Conservation (phyloP, 495 filamentous ascomycete genomes). For the Aspergillus avenaceus region DNA sequence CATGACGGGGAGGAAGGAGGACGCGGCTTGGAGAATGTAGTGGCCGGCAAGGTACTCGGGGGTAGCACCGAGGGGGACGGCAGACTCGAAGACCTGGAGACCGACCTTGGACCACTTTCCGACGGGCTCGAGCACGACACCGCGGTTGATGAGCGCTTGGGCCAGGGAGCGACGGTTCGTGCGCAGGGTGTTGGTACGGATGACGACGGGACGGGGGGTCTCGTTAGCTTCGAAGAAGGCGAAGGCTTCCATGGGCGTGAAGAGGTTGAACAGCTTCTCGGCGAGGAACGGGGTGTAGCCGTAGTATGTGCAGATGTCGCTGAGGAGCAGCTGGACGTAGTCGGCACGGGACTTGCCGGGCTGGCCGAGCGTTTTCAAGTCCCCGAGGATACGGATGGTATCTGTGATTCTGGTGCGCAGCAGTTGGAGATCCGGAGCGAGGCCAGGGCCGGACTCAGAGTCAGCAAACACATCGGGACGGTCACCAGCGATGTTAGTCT, state of each 20-base stretch:
- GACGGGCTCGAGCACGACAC: slow-evolving; percentile 91
- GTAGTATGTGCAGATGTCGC: slow-evolving; percentile 92
- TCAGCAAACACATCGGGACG: slow-evolving; percentile 67
- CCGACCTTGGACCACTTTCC: slow-evolving; percentile 99
- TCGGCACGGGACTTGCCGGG: slow-evolving; percentile 76
- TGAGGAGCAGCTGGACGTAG: slow-evolving; percentile 79
- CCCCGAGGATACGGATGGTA: slow-evolving; percentile 83
- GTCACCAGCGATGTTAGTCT: slow-evolving; percentile 92
- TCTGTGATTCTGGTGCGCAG: slow-evolving; percentile 89
- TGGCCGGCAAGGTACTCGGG: slow-evolving; percentile 96
- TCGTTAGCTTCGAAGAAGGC: slow-evolving; percentile 99
- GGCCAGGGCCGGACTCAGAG: slow-evolving; percentile 45
- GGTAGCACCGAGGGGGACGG: slow-evolving; percentile 93
- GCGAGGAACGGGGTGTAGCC: slow-evolving; percentile 82
- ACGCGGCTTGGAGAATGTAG: slow-evolving; percentile 96
- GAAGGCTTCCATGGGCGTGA: slow-evolving; percentile 90
- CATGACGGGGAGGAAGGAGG: slow-evolving; percentile 97
- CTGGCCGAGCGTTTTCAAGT: slow-evolving; percentile 75
- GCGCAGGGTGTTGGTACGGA: slow-evolving; percentile 90
- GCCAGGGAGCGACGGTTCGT: slow-evolving; percentile 90
- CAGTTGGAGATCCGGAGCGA: slow-evolving; percentile 86
- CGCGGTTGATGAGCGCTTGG: slow-evolving; percentile 93
- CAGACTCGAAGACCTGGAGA: slow-evolving; percentile 89
- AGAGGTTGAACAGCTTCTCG: slow-evolving; percentile 84
- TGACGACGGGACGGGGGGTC: slow-evolving; percentile 78